Conservation (phyloP, 202 grass and related monocot species). For the Panicum virgatum region DNA sequence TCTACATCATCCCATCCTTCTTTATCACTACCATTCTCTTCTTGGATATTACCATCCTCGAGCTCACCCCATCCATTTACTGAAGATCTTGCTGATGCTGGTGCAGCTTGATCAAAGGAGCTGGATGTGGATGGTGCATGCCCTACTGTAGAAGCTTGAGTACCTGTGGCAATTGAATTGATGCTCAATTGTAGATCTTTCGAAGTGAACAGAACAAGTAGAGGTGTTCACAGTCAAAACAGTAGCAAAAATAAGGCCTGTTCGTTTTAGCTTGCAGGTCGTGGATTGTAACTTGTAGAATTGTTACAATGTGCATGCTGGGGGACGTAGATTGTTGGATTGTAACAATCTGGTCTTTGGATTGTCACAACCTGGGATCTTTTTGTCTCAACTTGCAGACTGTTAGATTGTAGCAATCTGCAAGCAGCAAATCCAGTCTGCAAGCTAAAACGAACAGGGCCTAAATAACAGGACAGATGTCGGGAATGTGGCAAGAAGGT, state of each 20-base stretch:
- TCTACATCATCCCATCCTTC: constrained; percentile 98
- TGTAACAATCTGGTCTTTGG: no score
- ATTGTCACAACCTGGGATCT: no score
- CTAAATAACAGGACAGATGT: neutral
- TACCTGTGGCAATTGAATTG: constrained; percentile 45
- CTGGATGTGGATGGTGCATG: constrained; percentile 57
- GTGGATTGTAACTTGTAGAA: neutral
- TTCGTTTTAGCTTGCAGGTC: neutral
- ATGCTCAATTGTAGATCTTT: constrained; percentile 16
- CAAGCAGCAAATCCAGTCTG: no score
- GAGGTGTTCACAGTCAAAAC: neutral
- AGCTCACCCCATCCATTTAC: constrained; percentile 87
- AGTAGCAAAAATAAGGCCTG: neutral
- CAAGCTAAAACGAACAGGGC: no score
- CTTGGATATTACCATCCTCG: constrained; percentile 60
- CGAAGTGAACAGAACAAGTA: neutral
- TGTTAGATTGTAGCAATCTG: no score
- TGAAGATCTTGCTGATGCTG: constrained; percentile 74
- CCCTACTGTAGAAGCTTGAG: constrained; percentile 31
- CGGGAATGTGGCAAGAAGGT: neutral
- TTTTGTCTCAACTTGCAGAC: no score
- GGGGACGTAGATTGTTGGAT: no score
- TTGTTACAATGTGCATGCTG: neutral
- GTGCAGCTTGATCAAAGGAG: constrained; percentile 63
- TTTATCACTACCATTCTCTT: constrained; percentile 69